Evolutionary conservation across 805 yeast genomes (phyloP).

Genomic region (Candida piceae): DNA sequence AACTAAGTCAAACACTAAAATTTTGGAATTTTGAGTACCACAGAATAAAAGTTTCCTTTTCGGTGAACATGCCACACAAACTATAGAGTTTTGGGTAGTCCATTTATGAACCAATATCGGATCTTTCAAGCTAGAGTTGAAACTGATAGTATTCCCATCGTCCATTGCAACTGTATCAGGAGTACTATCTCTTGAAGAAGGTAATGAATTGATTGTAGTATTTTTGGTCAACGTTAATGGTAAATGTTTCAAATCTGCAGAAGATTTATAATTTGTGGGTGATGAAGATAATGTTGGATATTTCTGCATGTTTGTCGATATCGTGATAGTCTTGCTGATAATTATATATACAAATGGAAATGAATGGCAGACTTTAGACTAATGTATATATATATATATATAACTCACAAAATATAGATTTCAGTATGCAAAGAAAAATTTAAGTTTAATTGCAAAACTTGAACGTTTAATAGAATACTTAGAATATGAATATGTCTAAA

Average conservation of each 20-base stretch:
- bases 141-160: constrained; percentile 1
- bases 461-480: no score
- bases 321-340: no score
- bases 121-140: neutral
- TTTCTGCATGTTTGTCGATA: neutral
- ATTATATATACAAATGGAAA: no score
- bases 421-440: no score
- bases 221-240: constrained; percentile 10
- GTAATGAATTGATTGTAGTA: constrained; percentile 1
- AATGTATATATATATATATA: no score
- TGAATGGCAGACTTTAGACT: no score
- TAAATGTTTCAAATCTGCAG: constrained; percentile 8
- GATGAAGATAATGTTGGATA: constrained; percentile 7
- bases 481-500: no score
- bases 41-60: constrained; percentile 60
- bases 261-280: constrained; percentile 4
- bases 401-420: no score
- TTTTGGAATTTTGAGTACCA: constrained; percentile 85
- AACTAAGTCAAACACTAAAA: constrained; percentile 61
- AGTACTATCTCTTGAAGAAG: constrained; percentile 7
- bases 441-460: no score
- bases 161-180: constrained; percentile 3
- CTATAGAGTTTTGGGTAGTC: constrained; percentile 66
- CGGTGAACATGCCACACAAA: constrained; percentile 66
- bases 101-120: constrained; percentile 52